Base-by-base conservation (phyloP, 768 basidiomycete species). In the Agrocybe pediades region DNA sequence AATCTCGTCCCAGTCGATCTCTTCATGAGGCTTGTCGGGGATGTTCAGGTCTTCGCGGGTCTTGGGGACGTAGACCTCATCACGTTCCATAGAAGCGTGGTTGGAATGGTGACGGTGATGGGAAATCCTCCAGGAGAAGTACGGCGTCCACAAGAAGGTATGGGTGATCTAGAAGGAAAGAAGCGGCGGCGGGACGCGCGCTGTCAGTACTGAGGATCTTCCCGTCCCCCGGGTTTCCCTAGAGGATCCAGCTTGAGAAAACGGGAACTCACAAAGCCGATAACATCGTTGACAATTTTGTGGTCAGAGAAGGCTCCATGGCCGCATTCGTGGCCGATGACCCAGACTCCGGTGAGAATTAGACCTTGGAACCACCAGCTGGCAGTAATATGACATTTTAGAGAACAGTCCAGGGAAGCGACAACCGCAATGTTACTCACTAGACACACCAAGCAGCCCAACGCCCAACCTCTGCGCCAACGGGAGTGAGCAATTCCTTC, bases 341-440 rank as follows among this genome's bases (percentile, higher is more conserved):
- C 80, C 81, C 81, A 84, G 33, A 83, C 72, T 6, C 81, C 82
- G 3, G 81, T 81, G 53, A 83, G 78, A 25, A 80, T 75, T n/a
- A 83, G 72, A 15, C 81, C 81, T 64, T 84, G 82, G 62, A 82
- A 81, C 82, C 81, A 84, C 80, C 82, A 84, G 60, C 80, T 82
- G 50, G 46, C 25, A 45, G 33, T 27, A 21, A 39, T 25, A 27
- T 9, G 3, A 8, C 17, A 17, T 19, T 6, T 29, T 29, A 2
- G 41, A 19, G 17, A 9, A 24, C 25, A 23, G 23, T 7, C 24
- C n/a, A 33, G 3, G 13, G 8, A 39, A n/a, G n/a, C n/a, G n/a
- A n/a, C n/a, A n/a, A n/a, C n/a, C n/a, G n/a, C n/a, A n/a, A n/a
- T n/a, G n/a, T 21, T 9, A 68, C 78, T 63, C 61, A 81, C 80